These are phyloP conservation scores for Cordyceps sp. DNA, from an alignment of 2,329 filamentous ascomycete genomes.

Conservation along the genomic window DNA sequence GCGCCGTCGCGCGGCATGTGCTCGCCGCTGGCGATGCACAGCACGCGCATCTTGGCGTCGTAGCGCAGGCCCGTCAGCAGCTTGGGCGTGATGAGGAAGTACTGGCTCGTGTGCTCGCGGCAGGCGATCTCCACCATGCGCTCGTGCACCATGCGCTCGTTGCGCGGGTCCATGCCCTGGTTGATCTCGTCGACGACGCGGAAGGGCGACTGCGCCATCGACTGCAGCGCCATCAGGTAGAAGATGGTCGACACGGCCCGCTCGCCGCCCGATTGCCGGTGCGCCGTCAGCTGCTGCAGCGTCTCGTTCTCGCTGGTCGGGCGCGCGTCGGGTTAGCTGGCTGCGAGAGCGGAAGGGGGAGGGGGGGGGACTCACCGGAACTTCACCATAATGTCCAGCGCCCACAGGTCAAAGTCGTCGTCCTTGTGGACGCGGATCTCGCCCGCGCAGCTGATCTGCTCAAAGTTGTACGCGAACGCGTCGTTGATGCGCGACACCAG, in stretches of 20 bases:
- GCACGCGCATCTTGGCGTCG: constrained; percentile 77
- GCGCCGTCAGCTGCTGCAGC: constrained; percentile 71
- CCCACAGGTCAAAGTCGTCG: constrained; percentile 87
- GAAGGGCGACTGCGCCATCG: constrained; percentile 85
- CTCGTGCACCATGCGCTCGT: constrained; percentile 95
- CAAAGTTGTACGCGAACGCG: constrained; percentile 85
- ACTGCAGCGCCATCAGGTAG: constrained; percentile 95
- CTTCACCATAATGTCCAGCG: constrained; percentile 84
- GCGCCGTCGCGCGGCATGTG: constrained; percentile 39
- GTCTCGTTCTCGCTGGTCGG: constrained; percentile 53
- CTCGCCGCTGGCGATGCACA: constrained; percentile 87
- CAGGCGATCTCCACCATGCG: constrained; percentile 98
- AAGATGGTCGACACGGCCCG: constrained; percentile 95
- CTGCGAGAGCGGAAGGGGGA: neutral
- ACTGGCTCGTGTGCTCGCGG: constrained; percentile 60
- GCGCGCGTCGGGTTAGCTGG: neutral
- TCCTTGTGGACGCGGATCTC: constrained; percentile 81
- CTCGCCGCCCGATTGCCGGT: constrained; percentile 92
- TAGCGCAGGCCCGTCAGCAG: constrained; percentile 74
- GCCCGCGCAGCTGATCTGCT: constrained; percentile 84
- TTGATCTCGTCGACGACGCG: constrained; percentile 99
- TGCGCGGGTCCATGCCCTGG: constrained; percentile 97
- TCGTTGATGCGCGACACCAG: constrained; percentile 71
- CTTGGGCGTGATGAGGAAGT: constrained; percentile 97
- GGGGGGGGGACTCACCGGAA: constrained; percentile 51